phyloP scores from a whole-genome alignment of 2,329 filamentous ascomycete genomes.

The Ophiocordyceps polyrhachis-furcata region DNA sequence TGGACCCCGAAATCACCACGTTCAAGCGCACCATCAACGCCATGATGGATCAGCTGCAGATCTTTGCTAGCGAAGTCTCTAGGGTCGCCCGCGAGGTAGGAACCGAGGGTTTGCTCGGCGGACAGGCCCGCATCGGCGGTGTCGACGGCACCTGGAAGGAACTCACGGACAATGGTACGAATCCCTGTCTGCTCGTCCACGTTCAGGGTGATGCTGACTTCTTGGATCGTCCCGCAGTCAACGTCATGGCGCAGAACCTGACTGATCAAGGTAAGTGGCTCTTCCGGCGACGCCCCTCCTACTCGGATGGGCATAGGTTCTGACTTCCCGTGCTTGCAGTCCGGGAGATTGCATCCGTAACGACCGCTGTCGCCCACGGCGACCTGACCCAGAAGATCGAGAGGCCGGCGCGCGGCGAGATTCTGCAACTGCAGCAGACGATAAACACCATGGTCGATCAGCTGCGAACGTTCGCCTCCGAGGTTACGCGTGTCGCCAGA shows the following conservation, averaged over 20 bases:
- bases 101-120: constrained; percentile 83
- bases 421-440: constrained; percentile 65
- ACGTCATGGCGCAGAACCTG: constrained; percentile 68
- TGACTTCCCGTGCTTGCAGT: constrained; percentile 22
- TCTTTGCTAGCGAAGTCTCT: constrained; percentile 92
- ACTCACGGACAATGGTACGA: constrained; percentile 62
- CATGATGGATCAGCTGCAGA: constrained; percentile 96
- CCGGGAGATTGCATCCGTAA: constrained; percentile 70
- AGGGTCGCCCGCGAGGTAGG: constrained; percentile 89
- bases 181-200: background rate
- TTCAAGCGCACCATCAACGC: constrained; percentile 98
- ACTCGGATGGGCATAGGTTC: background rate
- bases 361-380: constrained; percentile 65
- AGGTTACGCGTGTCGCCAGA: constrained; percentile 66
- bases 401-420: constrained; percentile 63
- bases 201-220: constrained; percentile 6
- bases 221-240: constrained; percentile 29
- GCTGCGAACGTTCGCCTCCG: constrained; percentile 63
- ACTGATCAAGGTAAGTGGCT: constrained; percentile 46
- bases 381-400: constrained; percentile 75
- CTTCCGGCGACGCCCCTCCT: background rate
- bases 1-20: constrained; percentile 94
- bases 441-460: constrained; percentile 87
- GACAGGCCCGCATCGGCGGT: constrained; percentile 81
- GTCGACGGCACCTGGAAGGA: constrained; percentile 98